phyloP scores from a whole-genome alignment of 2,329 filamentous ascomycete species.

The Penicillium sp. region DNA sequence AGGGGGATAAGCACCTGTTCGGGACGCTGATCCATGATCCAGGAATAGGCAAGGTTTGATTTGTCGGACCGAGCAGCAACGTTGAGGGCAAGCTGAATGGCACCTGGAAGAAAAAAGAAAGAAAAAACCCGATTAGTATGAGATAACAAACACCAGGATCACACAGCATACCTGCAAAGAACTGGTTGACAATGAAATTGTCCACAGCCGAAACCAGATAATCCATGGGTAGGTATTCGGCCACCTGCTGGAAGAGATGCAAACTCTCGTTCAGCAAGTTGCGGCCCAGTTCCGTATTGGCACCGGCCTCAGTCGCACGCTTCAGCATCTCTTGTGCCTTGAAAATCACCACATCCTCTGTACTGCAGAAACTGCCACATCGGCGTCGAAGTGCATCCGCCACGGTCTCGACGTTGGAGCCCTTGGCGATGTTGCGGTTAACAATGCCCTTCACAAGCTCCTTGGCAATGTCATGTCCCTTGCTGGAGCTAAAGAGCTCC shows the following conservation, averaged over 20 bases:
- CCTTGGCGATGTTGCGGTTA: slow-evolving; percentile 94
- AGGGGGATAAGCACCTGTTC: slow-evolving; percentile 45
- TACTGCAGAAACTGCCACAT: slow-evolving; percentile 95
- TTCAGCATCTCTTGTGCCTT: slow-evolving; percentile 95
- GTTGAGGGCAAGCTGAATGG: slow-evolving; percentile 79
- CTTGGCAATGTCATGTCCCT: slow-evolving; percentile 87
- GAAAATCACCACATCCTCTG: slow-evolving; percentile 96
- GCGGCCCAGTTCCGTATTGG: slow-evolving; percentile 73
- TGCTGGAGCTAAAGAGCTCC: slow-evolving; percentile 73
- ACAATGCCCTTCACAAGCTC: slow-evolving; percentile 96
- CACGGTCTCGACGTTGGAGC: slow-evolving; percentile 95
- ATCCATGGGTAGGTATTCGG: slow-evolving; percentile 74
- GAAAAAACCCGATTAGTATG: background rate
- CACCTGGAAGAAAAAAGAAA: slow-evolving; percentile 50
- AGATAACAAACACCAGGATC: slow-evolving; percentile 14
- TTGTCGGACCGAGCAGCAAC: slow-evolving; percentile 85
- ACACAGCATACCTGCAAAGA: slow-evolving; percentile 68
- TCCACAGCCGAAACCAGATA: slow-evolving; percentile 76
- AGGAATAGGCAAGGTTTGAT: slow-evolving; percentile 78
- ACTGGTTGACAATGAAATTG: slow-evolving; percentile 78
- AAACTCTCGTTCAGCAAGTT: slow-evolving; percentile 85
- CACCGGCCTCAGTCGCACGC: slow-evolving; percentile 74
- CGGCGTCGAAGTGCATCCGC: slow-evolving; percentile 88
- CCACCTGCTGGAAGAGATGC: slow-evolving; percentile 83
- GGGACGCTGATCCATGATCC: slow-evolving; percentile 81